phyloP scores from a whole-genome alignment of 805 yeast species.

The Cyberlindnera suaveolens region DNA sequence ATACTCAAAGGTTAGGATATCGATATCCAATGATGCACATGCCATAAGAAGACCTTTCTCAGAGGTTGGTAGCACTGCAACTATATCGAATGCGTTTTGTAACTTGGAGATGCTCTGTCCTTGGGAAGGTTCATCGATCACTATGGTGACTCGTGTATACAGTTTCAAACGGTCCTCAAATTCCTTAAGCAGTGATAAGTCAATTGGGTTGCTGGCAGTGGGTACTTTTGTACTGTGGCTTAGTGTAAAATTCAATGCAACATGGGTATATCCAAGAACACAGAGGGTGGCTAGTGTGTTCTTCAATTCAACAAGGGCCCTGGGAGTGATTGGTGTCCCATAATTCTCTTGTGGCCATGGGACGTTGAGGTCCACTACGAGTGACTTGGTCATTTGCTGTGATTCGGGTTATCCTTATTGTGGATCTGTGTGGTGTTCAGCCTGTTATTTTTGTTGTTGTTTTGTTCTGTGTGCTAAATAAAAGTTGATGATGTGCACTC shows the following conservation, averaged over 20 bases:
- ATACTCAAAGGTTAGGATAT: constrained; percentile 70
- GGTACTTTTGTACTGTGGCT: constrained; percentile 10
- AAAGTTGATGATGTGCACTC: no score
- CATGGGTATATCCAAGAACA: constrained; percentile 63
- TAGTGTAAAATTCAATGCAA: constrained; percentile 66
- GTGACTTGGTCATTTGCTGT: constrained; percentile 1
- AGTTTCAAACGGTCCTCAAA: constrained; percentile 34
- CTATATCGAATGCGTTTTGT: constrained; percentile 58
- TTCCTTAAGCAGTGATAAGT: constrained; percentile 23
- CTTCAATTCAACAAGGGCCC: constrained; percentile 39
- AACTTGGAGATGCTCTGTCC: constrained; percentile 47
- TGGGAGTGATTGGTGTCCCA: constrained; percentile 31
- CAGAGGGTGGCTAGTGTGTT: constrained; percentile 47
- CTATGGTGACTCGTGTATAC: constrained; percentile 68
- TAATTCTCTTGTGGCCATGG: constrained; percentile 62
- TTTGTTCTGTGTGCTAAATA: no score
- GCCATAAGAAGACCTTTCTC: constrained; percentile 77
- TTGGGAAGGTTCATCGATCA: constrained; percentile 72
- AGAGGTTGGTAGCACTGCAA: constrained; percentile 73
- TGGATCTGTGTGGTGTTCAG: no score
- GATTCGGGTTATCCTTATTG: no score
- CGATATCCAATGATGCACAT: constrained; percentile 72
- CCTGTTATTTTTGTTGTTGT: no score
- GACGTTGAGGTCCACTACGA: constrained; percentile 58
- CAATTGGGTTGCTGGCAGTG: constrained; percentile 33